Base-by-base conservation (phyloP, 768 basidiomycete species). In the Collybia nuda region DNA sequence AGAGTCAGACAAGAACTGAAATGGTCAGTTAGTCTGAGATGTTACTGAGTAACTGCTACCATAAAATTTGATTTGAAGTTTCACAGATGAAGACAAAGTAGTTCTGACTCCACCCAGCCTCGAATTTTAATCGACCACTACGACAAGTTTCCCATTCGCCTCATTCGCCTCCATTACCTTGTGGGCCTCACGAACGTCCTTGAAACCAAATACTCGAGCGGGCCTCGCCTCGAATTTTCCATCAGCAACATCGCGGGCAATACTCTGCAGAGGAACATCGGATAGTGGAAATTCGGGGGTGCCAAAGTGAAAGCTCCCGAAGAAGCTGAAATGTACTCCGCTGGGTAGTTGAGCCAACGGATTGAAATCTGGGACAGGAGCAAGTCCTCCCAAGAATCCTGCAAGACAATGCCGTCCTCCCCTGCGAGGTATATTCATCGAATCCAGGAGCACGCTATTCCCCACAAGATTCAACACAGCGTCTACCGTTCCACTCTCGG, bases 291-390 rank as follows among this genome's bases (percentile, higher is more conserved):
- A 62, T 46, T 57, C 53, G 11, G 43, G 36, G 17, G 45, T 47
- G 3, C 61, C 61, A 42, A 62, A 60, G 14, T 52, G 54, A 42
- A 56, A 56, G 48, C 61, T 62, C 8, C 50, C 56, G 19, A 62
- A 62, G 54, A 60, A 56, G 8, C 54, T 57, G 37, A 62, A 55
- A 40, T 62, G 54, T 18, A 60, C 61, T 19, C 59, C 61, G 40
- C 54, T 54, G 21, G 54, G 40, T 56, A 62, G 59, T 51, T 62
- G 56, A n/a, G 50, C 22, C 23, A 59, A 28, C 26, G 60, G 60
- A 43, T 61, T 54, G 37, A 59, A 59, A 23, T 59, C 58, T 24
- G 29, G 29, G 23, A 61, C 21, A 18, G 57, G 39, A 2, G 38
- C 57, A 14, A 61, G 50, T 6, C 60, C 60, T 38, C 58, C 60